Percentiles rank a stretch among this genome's conserved stretches.
Conservation (phyloP, 345 rosid species). For the Aegle marmelos region DNA sequence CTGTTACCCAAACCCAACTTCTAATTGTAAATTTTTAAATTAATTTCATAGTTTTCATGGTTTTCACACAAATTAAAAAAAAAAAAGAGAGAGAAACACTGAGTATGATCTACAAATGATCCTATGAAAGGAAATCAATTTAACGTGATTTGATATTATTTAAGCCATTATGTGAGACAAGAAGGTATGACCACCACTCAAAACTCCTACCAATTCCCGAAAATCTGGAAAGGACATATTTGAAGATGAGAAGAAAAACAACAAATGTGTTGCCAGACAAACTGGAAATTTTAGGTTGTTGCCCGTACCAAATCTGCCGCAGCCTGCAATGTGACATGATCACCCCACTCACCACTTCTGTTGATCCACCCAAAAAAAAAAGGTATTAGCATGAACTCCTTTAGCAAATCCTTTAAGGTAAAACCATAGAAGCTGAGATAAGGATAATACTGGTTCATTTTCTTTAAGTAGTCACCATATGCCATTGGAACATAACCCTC, state of each 20-base stretch:
- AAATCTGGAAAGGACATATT: background rate
- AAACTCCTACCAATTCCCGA: background rate
- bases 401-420: background rate
- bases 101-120: background rate
- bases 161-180: background rate
- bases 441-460: conserved; percentile 45
- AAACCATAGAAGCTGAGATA: background rate
- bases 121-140: background rate
- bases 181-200: background rate
- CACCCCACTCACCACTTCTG: conserved; percentile 72
- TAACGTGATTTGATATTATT: background rate
- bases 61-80: background rate
- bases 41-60: background rate
- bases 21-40: background rate
- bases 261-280: background rate
- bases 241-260: background rate
- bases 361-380: conserved; percentile 9
- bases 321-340: conserved; percentile 70
- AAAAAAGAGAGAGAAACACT: background rate
- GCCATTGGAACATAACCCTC: conserved; percentile 59
- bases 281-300: background rate
- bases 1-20: background rate
- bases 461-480: conserved; percentile 55
- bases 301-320: conserved; percentile 57
- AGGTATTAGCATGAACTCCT: background rate